Conservation (phyloP, 78 protist genomes). For the Dictyostelium citrinum region DNA sequence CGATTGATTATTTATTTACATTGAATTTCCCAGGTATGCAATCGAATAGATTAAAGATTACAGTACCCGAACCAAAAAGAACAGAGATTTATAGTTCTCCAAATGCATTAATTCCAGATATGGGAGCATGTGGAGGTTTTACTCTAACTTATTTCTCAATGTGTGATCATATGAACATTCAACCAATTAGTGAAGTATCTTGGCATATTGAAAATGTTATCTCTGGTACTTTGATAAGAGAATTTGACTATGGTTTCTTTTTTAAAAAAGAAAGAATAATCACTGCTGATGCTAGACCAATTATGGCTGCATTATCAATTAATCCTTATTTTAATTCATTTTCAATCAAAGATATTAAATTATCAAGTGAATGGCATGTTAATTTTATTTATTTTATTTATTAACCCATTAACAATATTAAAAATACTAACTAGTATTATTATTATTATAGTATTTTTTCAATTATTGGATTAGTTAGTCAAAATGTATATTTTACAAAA, state of each 20-base stretch:
- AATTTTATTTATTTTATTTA: no score
- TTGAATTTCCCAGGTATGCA: slow-evolving; percentile 64
- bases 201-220: slow-evolving; percentile 64
- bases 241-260: slow-evolving; percentile 73
- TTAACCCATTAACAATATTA: no score
- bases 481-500: slow-evolving; percentile 36
- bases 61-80: slow-evolving; percentile 36
- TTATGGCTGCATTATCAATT: slow-evolving; percentile 62
- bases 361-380: slow-evolving; percentile 67
- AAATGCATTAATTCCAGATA: slow-evolving; percentile 41
- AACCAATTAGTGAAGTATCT: slow-evolving; percentile 58
- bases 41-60: slow-evolving; percentile 36
- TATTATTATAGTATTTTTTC: slow-evolving; percentile 48
- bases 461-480: slow-evolving; percentile 30
- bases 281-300: slow-evolving; percentile 39
- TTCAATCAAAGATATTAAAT: slow-evolving; percentile 10
- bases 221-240: background rate
- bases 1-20: slow-evolving; percentile 62
- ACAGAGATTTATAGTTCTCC: slow-evolving; percentile 40
- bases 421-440: no score
- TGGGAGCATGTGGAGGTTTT: slow-evolving; percentile 60
- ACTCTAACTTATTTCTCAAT: slow-evolving; percentile 42
- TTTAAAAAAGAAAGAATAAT: slow-evolving; percentile 53
- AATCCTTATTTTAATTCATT: slow-evolving; percentile 51
- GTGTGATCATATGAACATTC: slow-evolving; percentile 69